Evolutionary conservation across 1,284 basidiomycete species (phyloP).

Genomic region (Cryptococcus hybrid): DNA sequence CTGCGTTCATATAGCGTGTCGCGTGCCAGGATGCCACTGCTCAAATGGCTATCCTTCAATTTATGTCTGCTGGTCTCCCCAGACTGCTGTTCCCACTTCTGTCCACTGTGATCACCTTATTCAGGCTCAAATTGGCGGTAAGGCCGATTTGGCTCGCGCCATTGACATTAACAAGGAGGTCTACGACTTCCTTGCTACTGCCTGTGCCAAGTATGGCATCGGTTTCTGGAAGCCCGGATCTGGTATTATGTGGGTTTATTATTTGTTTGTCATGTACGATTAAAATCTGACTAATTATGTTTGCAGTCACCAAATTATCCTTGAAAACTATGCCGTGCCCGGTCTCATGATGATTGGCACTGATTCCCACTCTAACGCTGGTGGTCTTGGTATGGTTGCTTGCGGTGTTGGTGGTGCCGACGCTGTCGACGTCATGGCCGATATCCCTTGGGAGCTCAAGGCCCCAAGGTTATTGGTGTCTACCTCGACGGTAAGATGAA

Average conservation of each 20-base stretch:
- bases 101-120: slow-evolving; percentile 99
- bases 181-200: slow-evolving; percentile 98
- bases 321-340: slow-evolving; percentile 92
- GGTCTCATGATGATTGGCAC: slow-evolving; percentile 59
- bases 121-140: slow-evolving; percentile 92
- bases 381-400: slow-evolving; percentile 95
- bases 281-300: not conserved
- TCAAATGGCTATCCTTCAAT: slow-evolving; percentile 99
- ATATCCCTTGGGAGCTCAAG: slow-evolving; percentile 97
- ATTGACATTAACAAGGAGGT: slow-evolving; percentile 98
- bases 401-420: slow-evolving; percentile 99
- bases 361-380: slow-evolving; percentile 98
- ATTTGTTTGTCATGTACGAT: not conserved
- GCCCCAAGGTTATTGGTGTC: slow-evolving; percentile 86
- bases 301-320: slow-evolving; percentile 81
- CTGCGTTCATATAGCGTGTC: slow-evolving; percentile 68
- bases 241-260: slow-evolving; percentile 59
- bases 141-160: slow-evolving; percentile 89
- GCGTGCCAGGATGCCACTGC: slow-evolving; percentile 99
- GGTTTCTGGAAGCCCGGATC: slow-evolving; percentile 94
- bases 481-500: slow-evolving; percentile 84
- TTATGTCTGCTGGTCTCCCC: slow-evolving; percentile 99
- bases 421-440: slow-evolving; percentile 97
- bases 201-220: slow-evolving; percentile 89
- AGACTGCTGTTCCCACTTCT: slow-evolving; percentile 94